Conservation (phyloP, 2,329 filamentous ascomycete genomes). For the Lanzia echinophila region DNA sequence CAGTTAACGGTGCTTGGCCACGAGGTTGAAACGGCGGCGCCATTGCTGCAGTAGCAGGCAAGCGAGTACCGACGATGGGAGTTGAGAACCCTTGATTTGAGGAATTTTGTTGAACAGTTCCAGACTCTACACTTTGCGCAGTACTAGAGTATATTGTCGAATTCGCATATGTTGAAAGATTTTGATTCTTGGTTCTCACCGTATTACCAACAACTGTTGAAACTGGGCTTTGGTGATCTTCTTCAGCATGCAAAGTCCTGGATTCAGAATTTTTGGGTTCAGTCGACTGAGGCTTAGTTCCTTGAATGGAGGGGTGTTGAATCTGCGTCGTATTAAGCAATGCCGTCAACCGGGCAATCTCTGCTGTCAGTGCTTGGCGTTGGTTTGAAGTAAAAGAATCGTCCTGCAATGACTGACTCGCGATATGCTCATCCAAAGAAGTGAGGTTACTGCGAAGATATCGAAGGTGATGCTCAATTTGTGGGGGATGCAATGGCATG, state of each 20-base stretch:
- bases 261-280: background rate
- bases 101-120: background rate
- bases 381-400: constrained; percentile 44
- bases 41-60: constrained; percentile 29
- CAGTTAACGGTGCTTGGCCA: background rate
- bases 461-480: constrained; percentile 23
- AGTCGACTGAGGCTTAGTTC: background rate
- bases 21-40: constrained; percentile 32
- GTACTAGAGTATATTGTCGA: background rate
- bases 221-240: background rate
- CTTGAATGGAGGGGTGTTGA: background rate
- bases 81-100: background rate
- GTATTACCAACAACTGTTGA: background rate
- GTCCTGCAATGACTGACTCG: constrained; percentile 39
- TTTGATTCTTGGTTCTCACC: background rate
- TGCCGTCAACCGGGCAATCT: background rate
- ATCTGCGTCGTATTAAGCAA: background rate
- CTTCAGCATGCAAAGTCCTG: background rate
- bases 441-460: constrained; percentile 46
- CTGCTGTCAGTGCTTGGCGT: constrained; percentile 35
- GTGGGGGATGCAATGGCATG: constrained; percentile 6
- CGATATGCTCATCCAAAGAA: constrained; percentile 50
- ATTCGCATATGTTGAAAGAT: background rate
- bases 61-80: constrained; percentile 3
- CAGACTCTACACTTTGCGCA: background rate